Base-by-base conservation (phyloP, 2,329 filamentous ascomycete genomes). In the Macrophomina pseudophaseolina region DNA sequence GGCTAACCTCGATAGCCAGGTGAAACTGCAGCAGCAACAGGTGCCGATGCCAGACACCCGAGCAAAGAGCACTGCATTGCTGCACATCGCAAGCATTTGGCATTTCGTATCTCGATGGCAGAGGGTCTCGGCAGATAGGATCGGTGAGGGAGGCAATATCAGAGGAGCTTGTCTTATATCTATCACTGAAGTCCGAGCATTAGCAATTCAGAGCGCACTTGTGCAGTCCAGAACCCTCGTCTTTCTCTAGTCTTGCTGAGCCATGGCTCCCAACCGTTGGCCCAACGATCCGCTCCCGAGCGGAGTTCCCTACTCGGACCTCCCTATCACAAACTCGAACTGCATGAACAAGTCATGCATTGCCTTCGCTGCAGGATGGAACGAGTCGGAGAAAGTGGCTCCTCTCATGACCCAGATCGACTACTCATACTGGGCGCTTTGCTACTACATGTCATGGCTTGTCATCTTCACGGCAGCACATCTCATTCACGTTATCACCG, bases 391-490 rank as follows among this genome's bases (percentile, higher is more conserved):
- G 44, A 52, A 42, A 11, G 66, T 54, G 12, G 67, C 66, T 16
- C 67, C 67, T 9, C 63, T 70, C n/a, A 35, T 68, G 42, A 33
- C 32, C 18, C 58, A 68, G 23, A 32, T 71, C 42, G 46, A 67
- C 23, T 70, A 70, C 42, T 66, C 68, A 28, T 66, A 53, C 56
- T 70, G 69, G 68, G 69, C 68, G 2, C 64, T 69, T 9, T 67
- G 64, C 58, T 70, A 68, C 35, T 71, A 69, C 58, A 49, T 65
- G 28, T 62, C 67, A 53, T 70, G 69, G 69, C 53, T 71, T 9
- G 32, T 68, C 12, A 63, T 70, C 28, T 71, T 70, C 44, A 60
- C 62, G 8, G 62, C 49, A 5, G 65, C 69, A 46, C 67, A 70
- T 33, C 6, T 63, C 3, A 65, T 63, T 16, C 60, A 64, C 46